Base-by-base conservation (phyloP, 441 rosid genomes). In the Jatropha multifida region DNA sequence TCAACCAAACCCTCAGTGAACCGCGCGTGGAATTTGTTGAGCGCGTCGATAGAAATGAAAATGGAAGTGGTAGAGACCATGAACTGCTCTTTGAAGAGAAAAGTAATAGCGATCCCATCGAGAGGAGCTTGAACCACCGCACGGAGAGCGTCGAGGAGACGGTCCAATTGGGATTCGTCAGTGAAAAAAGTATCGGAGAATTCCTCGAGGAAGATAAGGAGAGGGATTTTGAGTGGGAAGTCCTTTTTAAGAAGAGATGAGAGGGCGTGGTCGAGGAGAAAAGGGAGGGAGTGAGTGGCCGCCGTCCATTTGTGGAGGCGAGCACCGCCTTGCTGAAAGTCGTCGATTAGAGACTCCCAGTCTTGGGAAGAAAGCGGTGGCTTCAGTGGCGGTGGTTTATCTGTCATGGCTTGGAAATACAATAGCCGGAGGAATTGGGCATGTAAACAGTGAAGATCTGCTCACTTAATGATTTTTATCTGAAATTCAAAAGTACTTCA, bases 311-410 rank as follows among this genome's bases (percentile, higher is more conserved):
- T 81, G 42, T 85, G 79, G 81, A 86, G 82, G 48, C 87, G 89
- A 49, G 77, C 77, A 59, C 89, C 91, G 74, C 89, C 89, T 63
- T 84, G 68, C 71, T 88, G 96, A 88, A 93, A 91, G 65, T 91
- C 96, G 9, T 88, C 94, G 78, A 93, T 85, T 10, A 93, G 83
- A 59, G 76, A 68, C 69, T 94, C 98, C 99, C 99, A 94, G 8
- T 93, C 98, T 42, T 86, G 97, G 59, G 88, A 69, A 12, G 90
- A 80, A 71, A 86, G 83, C 56, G 86, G 77, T 11, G 73, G 73
- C 37, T 70, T 70, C 15, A 32, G 58, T 18, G 20, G 58, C n/a
- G 20, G 20, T 52, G n/a, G 58, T 52, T 17, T 52, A 18, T 52
- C 58, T 1, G 58, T 52, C 58, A 52, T 52, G n/a, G 58, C 58